phyloP scores from a whole-genome alignment of 2,329 filamentous ascomycete genomes.

The Colletotrichum sp. region DNA sequence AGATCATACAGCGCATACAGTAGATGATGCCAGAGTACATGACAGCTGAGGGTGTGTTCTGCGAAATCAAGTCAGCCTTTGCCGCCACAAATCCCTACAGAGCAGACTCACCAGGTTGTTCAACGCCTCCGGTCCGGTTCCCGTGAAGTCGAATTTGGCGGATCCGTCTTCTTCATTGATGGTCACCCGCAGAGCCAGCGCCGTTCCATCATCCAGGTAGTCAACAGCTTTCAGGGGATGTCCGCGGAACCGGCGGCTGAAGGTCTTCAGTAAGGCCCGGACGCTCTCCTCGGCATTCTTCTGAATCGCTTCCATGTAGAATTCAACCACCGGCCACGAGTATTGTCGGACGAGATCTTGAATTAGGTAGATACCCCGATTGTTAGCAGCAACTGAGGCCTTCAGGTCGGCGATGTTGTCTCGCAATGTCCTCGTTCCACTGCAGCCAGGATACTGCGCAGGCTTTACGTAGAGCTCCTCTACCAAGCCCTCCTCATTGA shows the following conservation, averaged over 20 bases:
- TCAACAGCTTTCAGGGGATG: conserved; percentile 75
- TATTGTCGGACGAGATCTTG: not conserved
- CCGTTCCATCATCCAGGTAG: conserved; percentile 70
- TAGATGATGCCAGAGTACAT: conserved; percentile 34
- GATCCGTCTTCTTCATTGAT: conserved; percentile 72
- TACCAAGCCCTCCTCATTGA: conserved; percentile 75
- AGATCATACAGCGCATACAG: conserved; percentile 73
- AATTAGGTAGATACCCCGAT: conserved; percentile 79
- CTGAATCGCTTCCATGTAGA: conserved; percentile 15
- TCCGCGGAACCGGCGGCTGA: conserved; percentile 62
- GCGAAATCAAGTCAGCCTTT: not conserved
- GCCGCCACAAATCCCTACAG: not conserved
- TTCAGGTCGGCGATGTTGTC: conserved; percentile 80
- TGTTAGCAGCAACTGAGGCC: conserved; percentile 76
- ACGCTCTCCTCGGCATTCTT: conserved; percentile 7
- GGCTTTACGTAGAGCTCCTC: conserved; percentile 54
- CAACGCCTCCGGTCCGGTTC: conserved; percentile 57
- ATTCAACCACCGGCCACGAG: conserved; percentile 36
- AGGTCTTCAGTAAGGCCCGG: conserved; percentile 32
- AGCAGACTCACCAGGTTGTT: conserved; percentile 24
- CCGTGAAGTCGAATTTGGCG: conserved; percentile 59
- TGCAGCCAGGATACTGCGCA: conserved; percentile 67
- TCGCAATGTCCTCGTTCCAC: conserved; percentile 71
- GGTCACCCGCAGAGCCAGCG: conserved; percentile 27
- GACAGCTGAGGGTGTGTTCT: conserved; percentile 21